Evolutionary conservation across 2,329 filamentous ascomycete genomes (phyloP), one percentile per base, ranked within the genome.

Genomic region (Penicillium psychrosexuale): DNA sequence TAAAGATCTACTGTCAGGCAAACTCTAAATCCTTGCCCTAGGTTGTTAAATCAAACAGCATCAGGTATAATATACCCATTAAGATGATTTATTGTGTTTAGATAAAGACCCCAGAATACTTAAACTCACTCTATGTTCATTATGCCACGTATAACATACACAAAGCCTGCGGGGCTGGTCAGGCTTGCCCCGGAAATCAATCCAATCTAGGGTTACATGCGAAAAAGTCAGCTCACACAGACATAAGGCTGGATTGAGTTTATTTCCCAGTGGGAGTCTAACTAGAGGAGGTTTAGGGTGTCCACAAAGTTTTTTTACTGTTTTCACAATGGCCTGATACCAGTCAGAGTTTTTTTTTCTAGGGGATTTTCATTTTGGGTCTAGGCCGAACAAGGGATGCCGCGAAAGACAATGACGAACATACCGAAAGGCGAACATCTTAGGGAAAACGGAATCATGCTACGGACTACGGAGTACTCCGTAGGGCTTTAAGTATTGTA

Each of bases 281-380:
- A 13, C 50, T 28, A 3, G n/a, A 42, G n/a, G 22, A 47, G 37
- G 43, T 15, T 28, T 53, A 53, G 43, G 5, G 43, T 9, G 27
- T 17, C 34, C 13, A 34, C 34, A 38, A 6, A 50, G 12, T 12
- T 31, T 59, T 31, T 59, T 50, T 40, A n/a, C 13, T n/a, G 5
- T 3, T 33, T 44, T 53, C 15, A 19, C 36, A 22, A 38, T 51
- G 46, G 53, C 37, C 44, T 58, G 55, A 58, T 42, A 33, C 11
- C 8, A 22, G 33, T 38, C 24, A 46, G 46, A 55, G 36, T 53
- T 57, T 58, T 53, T 58, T 53, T 55, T 28, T 55, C 38, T 27
- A 50, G 47, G 40, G 55, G 54, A 47, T 30, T 19, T 19, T 38
- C 17, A 45, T 61, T 55, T 49, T 53, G 46, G 52, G 53, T 51